Evolutionary conservation across 192 early-diverging fungal species (phyloP), one percentile per base, ranked within the genome.

Genomic region (Piromyces finnis): DNA sequence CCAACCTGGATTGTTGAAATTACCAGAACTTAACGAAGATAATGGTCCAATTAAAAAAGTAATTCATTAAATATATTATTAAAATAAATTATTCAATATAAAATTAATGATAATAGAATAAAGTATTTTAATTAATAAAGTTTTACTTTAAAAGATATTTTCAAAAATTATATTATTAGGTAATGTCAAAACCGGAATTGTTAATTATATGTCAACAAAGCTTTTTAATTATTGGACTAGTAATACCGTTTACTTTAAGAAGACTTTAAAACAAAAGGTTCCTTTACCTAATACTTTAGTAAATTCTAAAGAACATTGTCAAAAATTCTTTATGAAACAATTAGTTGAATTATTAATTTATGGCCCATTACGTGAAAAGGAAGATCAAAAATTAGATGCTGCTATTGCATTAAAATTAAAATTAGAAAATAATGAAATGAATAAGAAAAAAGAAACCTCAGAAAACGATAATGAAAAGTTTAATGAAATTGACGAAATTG

Each of bases 311-410:
- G 51, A 68, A n/a, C 51, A 68, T 68, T 68, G 26, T 68, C 51
- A 68, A 68, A 68, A 68, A 9, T 68, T 27, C 26, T 87, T 86
- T 41, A 51, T 36, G 22, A 30, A 77, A 14, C 81, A 86, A 77
- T 82, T 89, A 1, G 77, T 83, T 3, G 77, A 78, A 15, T 37
- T 90, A 4, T 77, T 88, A 11, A 35, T 84, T 7, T 90, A 84
- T 81, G 89, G 89, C 1, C 89, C 89, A 26, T n/a, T 84, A 22
- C 77, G 88, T 77, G 88, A 89, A 78, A 82, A 87, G 30, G 87
- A 89, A 18, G 86, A 87, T 36, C 85, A 88, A 78, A 85, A 86
- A 41, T 30, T 88, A n/a, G 89, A 90, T 59, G 85, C 85, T 1
- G 83, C 83, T 28, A 81, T 90, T 32, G 79, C 84, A 22, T 78